These are phyloP conservation scores for Monosporozyma solicola DNA, from an alignment of 805 yeast species.

Conservation along the genomic window DNA sequence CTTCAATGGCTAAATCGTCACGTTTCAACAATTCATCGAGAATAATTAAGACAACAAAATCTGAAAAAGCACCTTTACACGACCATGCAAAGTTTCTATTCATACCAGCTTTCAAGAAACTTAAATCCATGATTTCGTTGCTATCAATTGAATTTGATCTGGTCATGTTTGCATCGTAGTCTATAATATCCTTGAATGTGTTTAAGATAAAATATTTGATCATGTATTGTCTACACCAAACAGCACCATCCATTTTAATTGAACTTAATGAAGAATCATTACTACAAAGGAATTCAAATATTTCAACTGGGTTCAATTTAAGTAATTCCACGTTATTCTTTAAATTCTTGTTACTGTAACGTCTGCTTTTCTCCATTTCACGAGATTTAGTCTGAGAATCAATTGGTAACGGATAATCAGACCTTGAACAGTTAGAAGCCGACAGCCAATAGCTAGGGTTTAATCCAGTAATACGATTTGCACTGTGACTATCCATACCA, in stretches of 20 bases:
- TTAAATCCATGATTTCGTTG: slow-evolving; percentile 6
- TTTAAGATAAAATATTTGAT: slow-evolving; percentile 18
- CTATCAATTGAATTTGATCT: background rate
- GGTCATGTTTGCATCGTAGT: slow-evolving; percentile 3
- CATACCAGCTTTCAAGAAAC: slow-evolving; percentile 25
- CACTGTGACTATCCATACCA: background rate
- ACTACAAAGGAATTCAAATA: slow-evolving; percentile 12
- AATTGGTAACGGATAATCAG: slow-evolving; percentile 21
- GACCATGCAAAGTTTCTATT: slow-evolving; percentile 27
- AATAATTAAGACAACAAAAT: slow-evolving; percentile 18
- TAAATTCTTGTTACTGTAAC: slow-evolving; percentile 2
- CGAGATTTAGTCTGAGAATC: slow-evolving; percentile 17
- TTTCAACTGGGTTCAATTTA: slow-evolving; percentile 14
- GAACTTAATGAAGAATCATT: slow-evolving; percentile 4
- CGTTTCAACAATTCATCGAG: slow-evolving; percentile 17
- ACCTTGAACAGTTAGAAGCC: slow-evolving; percentile 1
- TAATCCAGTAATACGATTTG: background rate
- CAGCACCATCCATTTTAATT: slow-evolving; percentile 19
- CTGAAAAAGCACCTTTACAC: slow-evolving; percentile 18
- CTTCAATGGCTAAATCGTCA: slow-evolving; percentile 20
- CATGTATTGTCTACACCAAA: slow-evolving; percentile 28
- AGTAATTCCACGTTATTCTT: slow-evolving; percentile 7
- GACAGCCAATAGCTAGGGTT: slow-evolving; percentile 11
- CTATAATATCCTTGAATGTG: slow-evolving; percentile 5
- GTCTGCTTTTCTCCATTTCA: slow-evolving; percentile 8